These are phyloP conservation scores for Apophysomyces trapeziformis DNA, from an alignment of 371 early-diverging fungal genomes.

Conservation along the genomic window DNA sequence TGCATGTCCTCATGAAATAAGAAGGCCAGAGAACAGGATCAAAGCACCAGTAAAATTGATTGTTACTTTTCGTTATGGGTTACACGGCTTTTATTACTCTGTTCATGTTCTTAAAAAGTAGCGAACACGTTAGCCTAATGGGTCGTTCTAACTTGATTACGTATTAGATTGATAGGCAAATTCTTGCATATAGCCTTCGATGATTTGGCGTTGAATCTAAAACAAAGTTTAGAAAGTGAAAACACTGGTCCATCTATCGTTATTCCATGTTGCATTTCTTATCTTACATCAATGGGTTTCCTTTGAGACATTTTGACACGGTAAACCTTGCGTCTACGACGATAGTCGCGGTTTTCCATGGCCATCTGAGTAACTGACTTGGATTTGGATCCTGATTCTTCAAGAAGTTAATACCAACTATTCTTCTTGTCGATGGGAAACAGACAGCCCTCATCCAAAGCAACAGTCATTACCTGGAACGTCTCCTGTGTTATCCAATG, in stretches of 20 bases:
- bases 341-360: background rate
- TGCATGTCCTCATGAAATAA: too few species aligned
- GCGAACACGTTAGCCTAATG: too few species aligned
- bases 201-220: slow-evolving; percentile 1
- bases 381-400: too few species aligned
- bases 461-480: background rate
- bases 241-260: background rate
- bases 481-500: background rate
- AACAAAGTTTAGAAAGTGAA: background rate
- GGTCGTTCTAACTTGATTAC: background rate
- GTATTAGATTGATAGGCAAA: background rate
- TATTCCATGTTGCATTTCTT: background rate
- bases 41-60: too few species aligned
- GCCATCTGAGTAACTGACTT: background rate
- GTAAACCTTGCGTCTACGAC: background rate
- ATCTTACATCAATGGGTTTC: background rate
- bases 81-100: too few species aligned
- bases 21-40: too few species aligned
- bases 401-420: too few species aligned
- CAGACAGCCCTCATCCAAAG: too few species aligned
- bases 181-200: slow-evolving; percentile 2
- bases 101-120: too few species aligned
- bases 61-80: too few species aligned
- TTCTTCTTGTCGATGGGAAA: too few species aligned
- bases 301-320: slow-evolving; percentile 1